Percentiles rank a stretch among this genome's conserved stretches.
phyloP scores from a whole-genome alignment of 495 filamentous ascomycete species.

The Penicillium waksmanii region DNA sequence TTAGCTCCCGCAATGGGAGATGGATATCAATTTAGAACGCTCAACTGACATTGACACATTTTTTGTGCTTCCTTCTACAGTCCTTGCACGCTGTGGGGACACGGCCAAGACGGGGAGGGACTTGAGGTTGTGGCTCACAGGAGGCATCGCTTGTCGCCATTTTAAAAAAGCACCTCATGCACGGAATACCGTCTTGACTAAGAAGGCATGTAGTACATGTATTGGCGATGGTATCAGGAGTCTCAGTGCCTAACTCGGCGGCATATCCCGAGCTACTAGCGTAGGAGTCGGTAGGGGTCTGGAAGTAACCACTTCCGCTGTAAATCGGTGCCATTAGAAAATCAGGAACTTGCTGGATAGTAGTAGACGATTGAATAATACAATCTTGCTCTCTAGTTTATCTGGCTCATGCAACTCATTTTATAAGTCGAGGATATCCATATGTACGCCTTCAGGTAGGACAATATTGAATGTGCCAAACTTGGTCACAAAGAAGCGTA shows the following conservation, averaged over 20 bases:
- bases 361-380: not conserved
- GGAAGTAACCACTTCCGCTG: not conserved
- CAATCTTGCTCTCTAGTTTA: too few species aligned
- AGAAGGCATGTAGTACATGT: not conserved
- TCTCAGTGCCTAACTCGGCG: not conserved
- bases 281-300: not conserved
- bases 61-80: not conserved
- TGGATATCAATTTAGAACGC: not conserved
- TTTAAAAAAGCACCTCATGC: not conserved
- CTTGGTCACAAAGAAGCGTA: not conserved
- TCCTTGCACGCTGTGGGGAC: not conserved
- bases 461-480: not conserved
- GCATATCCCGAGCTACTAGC: not conserved
- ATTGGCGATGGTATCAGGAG: not conserved
- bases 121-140: not conserved
- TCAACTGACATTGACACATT: not conserved
- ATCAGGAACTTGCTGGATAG: not conserved
- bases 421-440: not conserved
- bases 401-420: not conserved
- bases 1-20: not conserved
- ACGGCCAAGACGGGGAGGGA: not conserved
- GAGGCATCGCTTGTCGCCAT: not conserved
- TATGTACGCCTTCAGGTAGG: not conserved
- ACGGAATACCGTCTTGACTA: not conserved
- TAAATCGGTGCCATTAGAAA: not conserved